phyloP scores from a whole-genome alignment of 2,329 filamentous ascomycete genomes.

The Fusarium nygamai region DNA sequence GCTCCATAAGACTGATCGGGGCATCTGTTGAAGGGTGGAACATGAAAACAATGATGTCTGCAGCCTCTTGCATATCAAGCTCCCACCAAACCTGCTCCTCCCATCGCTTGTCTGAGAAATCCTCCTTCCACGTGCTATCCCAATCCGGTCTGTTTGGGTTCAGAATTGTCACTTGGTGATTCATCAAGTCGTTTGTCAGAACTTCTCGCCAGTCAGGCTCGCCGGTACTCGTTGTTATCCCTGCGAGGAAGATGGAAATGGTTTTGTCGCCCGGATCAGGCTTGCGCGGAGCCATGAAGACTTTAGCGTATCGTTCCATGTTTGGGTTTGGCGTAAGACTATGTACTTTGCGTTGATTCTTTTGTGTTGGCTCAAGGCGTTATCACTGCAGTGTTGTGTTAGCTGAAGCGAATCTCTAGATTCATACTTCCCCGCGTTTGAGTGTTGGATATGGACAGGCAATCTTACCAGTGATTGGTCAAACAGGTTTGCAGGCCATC shows the following conservation, averaged over 20 bases:
- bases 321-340: background rate
- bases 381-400: background rate
- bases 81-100: slow-evolving; percentile 69
- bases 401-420: background rate
- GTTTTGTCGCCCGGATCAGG: background rate
- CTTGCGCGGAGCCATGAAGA: slow-evolving; percentile 13
- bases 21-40: slow-evolving; percentile 63
- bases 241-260: slow-evolving; percentile 65
- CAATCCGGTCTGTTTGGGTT: slow-evolving; percentile 68
- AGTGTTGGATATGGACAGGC: background rate
- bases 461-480: background rate
- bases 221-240: slow-evolving; percentile 58
- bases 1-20: slow-evolving; percentile 68
- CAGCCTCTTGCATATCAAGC: slow-evolving; percentile 62
- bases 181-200: slow-evolving; percentile 53
- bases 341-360: background rate
- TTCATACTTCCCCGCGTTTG: background rate
- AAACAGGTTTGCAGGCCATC: background rate
- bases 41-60: slow-evolving; percentile 66
- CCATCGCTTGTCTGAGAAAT: slow-evolving; percentile 58
- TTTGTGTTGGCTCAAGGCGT: background rate
- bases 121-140: slow-evolving; percentile 63
- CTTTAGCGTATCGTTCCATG: background rate
- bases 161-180: slow-evolving; percentile 62
- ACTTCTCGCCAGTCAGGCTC: slow-evolving; percentile 61